phyloP scores from a whole-genome alignment of 306 rosid species.

The Prunus davidiana region DNA sequence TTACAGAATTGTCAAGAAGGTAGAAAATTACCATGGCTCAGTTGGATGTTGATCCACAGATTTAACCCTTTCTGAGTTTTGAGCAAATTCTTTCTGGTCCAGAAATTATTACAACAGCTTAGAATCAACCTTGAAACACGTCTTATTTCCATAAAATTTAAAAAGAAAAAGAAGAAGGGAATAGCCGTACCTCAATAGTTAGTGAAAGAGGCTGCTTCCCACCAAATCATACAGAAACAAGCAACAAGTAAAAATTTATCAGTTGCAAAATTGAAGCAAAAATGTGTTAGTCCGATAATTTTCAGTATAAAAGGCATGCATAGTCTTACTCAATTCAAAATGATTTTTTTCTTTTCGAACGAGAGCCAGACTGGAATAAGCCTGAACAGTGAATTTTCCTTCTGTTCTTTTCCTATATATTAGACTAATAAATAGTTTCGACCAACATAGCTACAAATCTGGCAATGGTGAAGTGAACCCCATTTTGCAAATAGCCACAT shows the following conservation, averaged over 20 bases:
- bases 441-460: too few relatives aligned
- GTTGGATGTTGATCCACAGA: constrained; percentile 73
- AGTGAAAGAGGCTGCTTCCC: constrained; percentile 39
- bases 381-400: too few relatives aligned
- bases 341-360: too few relatives aligned
- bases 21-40: constrained; percentile 61
- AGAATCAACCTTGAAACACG: neutral
- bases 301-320: too few relatives aligned
- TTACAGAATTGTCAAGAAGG: neutral
- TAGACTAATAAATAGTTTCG: too few relatives aligned
- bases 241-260: constrained; percentile 4
- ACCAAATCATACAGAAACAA: constrained; percentile 4
- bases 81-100: constrained; percentile 56
- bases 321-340: too few relatives aligned
- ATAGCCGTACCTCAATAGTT: constrained; percentile 44
- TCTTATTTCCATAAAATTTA: too few relatives aligned
- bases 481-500: too few relatives aligned
- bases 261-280: neutral
- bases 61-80: constrained; percentile 68
- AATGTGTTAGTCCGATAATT: constrained; percentile 10
- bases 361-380: too few relatives aligned
- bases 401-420: too few relatives aligned
- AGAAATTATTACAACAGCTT: constrained; percentile 6
- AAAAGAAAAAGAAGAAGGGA: neutral
- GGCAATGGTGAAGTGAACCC: too few relatives aligned